Conservation (phyloP, 345 rosid species). For the Lepidium aucheri region DNA sequence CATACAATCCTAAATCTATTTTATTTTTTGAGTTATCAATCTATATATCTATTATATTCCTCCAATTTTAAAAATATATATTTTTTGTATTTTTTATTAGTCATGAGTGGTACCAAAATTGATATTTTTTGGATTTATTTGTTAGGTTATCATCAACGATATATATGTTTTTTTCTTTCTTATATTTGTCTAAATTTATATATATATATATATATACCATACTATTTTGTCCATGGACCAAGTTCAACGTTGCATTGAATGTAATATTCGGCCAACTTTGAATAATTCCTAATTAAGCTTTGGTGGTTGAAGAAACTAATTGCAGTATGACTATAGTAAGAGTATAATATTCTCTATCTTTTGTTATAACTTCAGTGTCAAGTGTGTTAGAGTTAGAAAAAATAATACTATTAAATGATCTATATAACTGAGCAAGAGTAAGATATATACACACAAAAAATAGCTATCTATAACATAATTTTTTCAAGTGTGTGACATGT, state of each 20-base stretch:
- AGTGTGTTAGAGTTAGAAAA: background rate
- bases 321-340: background rate
- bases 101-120: constrained; percentile 26
- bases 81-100: constrained; percentile 11
- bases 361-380: background rate
- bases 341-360: background rate
- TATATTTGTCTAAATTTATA: background rate
- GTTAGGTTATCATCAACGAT: constrained; percentile 18
- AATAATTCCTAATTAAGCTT: constrained; percentile 3
- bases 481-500: background rate
- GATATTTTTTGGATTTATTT: constrained; percentile 17
- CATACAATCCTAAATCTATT: constrained; percentile 3
- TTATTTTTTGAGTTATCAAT: background rate
- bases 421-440: too few relatives aligned
- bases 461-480: too few relatives aligned
- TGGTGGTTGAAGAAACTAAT: background rate
- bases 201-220: too few relatives aligned
- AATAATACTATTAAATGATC: background rate
- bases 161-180: background rate
- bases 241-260: constrained; percentile 21
- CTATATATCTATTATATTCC: background rate
- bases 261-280: constrained; percentile 7
- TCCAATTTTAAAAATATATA: background rate
- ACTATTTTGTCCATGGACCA: constrained; percentile 16
- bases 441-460: too few relatives aligned